Percentiles rank a stretch among this genome's conserved stretches.
Evolutionary conservation across 1,284 basidiomycete species (phyloP).

Genomic region (Ganoderma leucocontextum): DNA sequence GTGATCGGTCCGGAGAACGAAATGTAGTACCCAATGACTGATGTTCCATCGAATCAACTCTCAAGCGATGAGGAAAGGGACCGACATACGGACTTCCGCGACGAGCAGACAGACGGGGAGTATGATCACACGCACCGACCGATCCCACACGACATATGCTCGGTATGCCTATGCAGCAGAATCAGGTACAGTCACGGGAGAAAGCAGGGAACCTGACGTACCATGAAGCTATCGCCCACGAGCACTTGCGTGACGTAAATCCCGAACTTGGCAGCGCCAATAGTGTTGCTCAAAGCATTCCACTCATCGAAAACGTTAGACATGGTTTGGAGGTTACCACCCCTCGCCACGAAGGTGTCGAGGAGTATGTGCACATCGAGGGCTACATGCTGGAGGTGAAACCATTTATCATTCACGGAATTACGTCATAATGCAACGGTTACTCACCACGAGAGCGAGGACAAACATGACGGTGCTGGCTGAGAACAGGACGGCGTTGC

Average conservation of each 20-base stretch:
- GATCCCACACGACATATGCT: slow-evolving; percentile 23
- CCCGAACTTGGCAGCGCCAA: slow-evolving; percentile 16
- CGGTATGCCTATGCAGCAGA: slow-evolving; percentile 14
- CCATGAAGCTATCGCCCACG: slow-evolving; percentile 26
- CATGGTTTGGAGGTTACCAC: slow-evolving; percentile 3
- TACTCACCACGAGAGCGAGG: slow-evolving; percentile 24
- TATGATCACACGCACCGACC: slow-evolving; percentile 1
- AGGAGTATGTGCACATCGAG: slow-evolving; percentile 22
- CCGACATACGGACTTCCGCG: not conserved
- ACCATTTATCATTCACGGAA: not conserved
- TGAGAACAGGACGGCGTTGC: slow-evolving; percentile 13
- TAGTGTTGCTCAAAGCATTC: slow-evolving; percentile 14
- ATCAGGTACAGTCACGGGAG: not conserved
- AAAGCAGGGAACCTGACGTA: not conserved
- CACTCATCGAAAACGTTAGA: slow-evolving; percentile 9
- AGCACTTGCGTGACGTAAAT: slow-evolving; percentile 22
- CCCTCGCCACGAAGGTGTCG: slow-evolving; percentile 16
- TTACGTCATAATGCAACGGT: no score
- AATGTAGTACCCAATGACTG: slow-evolving; percentile 9
- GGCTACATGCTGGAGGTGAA: slow-evolving; percentile 9
- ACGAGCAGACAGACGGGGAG: slow-evolving; percentile 14
- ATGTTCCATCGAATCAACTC: not conserved
- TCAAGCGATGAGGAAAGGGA: not conserved
- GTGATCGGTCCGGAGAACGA: slow-evolving; percentile 1
- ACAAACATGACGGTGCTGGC: slow-evolving; percentile 21